Evolutionary conservation across 2,329 filamentous ascomycete genomes (phyloP).

Genomic region (Calonectria montana): DNA sequence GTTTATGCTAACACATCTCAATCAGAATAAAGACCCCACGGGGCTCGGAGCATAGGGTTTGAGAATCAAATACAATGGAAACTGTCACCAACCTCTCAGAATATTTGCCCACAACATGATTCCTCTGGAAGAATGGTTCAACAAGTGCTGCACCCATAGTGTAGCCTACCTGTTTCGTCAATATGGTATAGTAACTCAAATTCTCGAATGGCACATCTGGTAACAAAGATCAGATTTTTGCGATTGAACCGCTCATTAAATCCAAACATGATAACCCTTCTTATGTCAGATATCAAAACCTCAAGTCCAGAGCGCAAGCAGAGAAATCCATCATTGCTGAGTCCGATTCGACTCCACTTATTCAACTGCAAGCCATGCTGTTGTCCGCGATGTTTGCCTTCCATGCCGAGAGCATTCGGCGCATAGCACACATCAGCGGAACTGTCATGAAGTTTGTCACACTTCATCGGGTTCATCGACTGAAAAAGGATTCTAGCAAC

Average conservation of each 20-base stretch:
- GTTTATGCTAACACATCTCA: background rate
- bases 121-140: background rate
- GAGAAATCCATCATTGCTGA: slow-evolving; percentile 8
- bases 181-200: background rate
- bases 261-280: background rate
- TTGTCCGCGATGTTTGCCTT: slow-evolving; percentile 11
- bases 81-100: background rate
- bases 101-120: background rate
- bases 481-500: background rate
- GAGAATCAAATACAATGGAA: background rate
- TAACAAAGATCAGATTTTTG: background rate
- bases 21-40: background rate
- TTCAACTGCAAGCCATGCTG: slow-evolving; percentile 7
- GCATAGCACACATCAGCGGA: slow-evolving; percentile 4
- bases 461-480: background rate
- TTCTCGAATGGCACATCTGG: background rate
- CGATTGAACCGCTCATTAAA: background rate
- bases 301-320: slow-evolving; percentile 9
- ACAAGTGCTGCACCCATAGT: background rate
- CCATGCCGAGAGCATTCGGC: slow-evolving; percentile 8
- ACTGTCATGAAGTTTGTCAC: slow-evolving; percentile 5
- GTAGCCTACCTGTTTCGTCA: slow-evolving; percentile 9
- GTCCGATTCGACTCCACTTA: background rate
- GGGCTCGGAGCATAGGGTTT: background rate
- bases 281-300: background rate